Base-by-base conservation (phyloP, 2,329 filamentous ascomycete species). In the Colletotrichum sp. region DNA sequence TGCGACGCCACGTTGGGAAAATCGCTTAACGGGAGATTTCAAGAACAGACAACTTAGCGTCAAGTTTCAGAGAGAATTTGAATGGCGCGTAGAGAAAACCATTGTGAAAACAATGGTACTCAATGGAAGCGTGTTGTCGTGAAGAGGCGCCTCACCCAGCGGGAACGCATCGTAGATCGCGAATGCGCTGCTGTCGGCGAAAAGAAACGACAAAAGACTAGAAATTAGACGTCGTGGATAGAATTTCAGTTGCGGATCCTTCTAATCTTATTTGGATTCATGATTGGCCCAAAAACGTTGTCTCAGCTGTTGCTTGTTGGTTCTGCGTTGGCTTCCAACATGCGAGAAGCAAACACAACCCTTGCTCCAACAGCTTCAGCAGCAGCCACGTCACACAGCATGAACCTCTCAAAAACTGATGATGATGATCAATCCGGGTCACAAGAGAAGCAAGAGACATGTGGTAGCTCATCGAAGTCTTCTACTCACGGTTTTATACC, bases 401-500 rank as follows among this genome's bases (percentile, higher is more conserved):
- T 22, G 44, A n/a, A 22, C n/a, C 4, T 13, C 1, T 22, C 10
- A 22, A 22, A n/a, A 6, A 0, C 18, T 48, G 18, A 48, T n/a
- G 44, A n/a, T 8, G 9, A n/a, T 12, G 5, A 13, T 22, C 5
- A 44, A 6, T 48, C 0, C 9, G 44, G 44, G 18, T 12, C 10
- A 7, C 18, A n/a, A 48, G 44, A 48, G 10, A 0, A 48, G 9
- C n/a, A 48, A n/a, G 0, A 48, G 18, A 10, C 2, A 48, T n/a
- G 3, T 2, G 10, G 44, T 48, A 48, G 18, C 44, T 48, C 10
- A 5, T n/a, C 44, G 10, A 48, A 48, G 10, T 48, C 44, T 48
- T 0, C 18, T 48, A 0, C 18, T 48, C 18, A 13, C 0, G 10
- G 2, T 7, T 48, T 48, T 7, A 22, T 0, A 48, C 9, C 18